Evolutionary conservation across 805 yeast genomes (phyloP).

Genomic region (Candida odintsovae): DNA sequence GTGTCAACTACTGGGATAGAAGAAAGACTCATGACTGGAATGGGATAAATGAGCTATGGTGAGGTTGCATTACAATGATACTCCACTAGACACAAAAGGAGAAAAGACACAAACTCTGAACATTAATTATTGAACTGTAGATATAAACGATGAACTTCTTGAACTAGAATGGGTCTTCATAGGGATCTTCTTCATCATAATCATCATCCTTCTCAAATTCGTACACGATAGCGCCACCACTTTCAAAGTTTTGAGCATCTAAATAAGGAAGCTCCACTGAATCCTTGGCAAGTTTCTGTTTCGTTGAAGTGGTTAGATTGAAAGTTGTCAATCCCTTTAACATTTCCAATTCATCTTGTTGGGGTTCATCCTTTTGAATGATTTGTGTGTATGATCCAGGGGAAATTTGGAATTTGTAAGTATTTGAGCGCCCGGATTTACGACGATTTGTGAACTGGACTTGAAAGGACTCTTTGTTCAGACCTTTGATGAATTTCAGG

Average conservation of each 20-base stretch:
- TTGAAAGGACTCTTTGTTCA: conserved; percentile 42
- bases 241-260: conserved; percentile 74
- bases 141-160: neutral
- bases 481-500: conserved; percentile 44
- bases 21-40: conserved; percentile 62
- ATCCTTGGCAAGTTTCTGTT: conserved; percentile 73
- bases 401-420: conserved; percentile 50
- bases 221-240: conserved; percentile 93
- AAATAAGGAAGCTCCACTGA: conserved; percentile 87
- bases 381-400: conserved; percentile 28
- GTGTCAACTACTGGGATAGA: conserved; percentile 73
- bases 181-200: conserved; percentile 97
- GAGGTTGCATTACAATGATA: neutral
- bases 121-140: no score
- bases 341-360: conserved; percentile 43
- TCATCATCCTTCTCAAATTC: conserved; percentile 96
- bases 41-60: conserved; percentile 54
- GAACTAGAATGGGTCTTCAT: conserved; percentile 82
- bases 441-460: conserved; percentile 61
- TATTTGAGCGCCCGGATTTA: conserved; percentile 75
- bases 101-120: neutral
- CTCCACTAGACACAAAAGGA: neutral
- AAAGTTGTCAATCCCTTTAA: conserved; percentile 81
- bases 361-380: conserved; percentile 20
- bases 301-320: conserved; percentile 68